These are phyloP conservation scores for Lactifluus echinatus DNA, from an alignment of 768 basidiomycete species.

Conservation along the genomic window DNA sequence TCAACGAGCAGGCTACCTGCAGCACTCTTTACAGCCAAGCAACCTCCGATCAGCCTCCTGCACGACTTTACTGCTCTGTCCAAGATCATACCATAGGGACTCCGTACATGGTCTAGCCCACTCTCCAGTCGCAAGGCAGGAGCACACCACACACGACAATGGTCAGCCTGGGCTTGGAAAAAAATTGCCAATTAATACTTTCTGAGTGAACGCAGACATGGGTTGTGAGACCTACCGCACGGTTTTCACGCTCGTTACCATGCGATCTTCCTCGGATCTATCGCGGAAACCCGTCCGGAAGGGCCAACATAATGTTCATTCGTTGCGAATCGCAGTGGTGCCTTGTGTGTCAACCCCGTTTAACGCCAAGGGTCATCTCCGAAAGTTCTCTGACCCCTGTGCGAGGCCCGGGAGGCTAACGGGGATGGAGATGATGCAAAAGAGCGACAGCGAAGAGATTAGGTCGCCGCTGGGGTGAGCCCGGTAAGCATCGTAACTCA, in stretches of 20 bases:
- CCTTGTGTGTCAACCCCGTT: neutral
- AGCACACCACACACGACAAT: neutral
- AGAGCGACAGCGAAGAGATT: neutral
- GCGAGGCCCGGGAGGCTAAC: neutral
- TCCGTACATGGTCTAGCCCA: neutral
- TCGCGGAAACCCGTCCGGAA: neutral
- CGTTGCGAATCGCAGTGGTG: neutral
- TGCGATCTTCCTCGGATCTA: neutral
- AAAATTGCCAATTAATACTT: slow-evolving; percentile 30
- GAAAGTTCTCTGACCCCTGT: neutral
- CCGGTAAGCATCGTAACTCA: neutral
- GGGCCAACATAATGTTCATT: neutral
- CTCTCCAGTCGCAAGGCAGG: neutral
- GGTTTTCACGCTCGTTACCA: neutral
- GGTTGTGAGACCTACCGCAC: neutral
- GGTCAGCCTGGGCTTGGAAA: neutral
- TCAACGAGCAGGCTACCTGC: slow-evolving; percentile 4
- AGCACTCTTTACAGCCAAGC: slow-evolving; percentile 2
- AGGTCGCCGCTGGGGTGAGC: neutral
- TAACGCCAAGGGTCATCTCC: neutral
- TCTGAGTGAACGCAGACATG: slow-evolving; percentile 25
- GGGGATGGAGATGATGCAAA: neutral
- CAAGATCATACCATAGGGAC: neutral
- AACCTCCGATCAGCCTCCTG: slow-evolving; percentile 11
- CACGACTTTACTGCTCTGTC: neutral